These are phyloP conservation scores for Cadophora malorum DNA, from an alignment of 2,329 filamentous ascomycete genomes.

Conservation along the genomic window DNA sequence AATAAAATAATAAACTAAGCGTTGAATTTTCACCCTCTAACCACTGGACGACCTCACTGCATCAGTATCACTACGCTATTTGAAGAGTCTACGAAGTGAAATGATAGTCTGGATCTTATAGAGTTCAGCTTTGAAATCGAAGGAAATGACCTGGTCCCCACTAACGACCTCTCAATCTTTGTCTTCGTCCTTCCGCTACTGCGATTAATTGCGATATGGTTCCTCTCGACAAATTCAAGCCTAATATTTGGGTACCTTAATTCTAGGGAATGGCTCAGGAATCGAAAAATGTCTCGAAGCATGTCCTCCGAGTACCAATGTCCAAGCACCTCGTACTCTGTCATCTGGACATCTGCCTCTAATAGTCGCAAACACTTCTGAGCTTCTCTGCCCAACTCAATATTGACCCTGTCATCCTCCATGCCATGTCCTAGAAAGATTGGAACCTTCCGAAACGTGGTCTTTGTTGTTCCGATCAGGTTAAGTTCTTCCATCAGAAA, in stretches of 20 bases:
- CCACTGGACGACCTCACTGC: too few relatives aligned
- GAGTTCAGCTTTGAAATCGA: too few relatives aligned
- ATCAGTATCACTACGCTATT: too few relatives aligned
- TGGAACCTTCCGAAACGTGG: constrained; percentile 44
- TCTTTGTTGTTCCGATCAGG: constrained; percentile 19
- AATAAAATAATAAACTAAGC: too few relatives aligned
- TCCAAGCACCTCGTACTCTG: constrained; percentile 50
- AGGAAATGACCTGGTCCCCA: too few relatives aligned
- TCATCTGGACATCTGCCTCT: constrained; percentile 47
- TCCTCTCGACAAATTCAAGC: background rate
- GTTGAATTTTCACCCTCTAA: too few relatives aligned
- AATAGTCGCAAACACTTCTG: constrained; percentile 46
- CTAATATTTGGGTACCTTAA: background rate
- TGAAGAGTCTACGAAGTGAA: too few relatives aligned
- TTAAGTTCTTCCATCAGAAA: constrained; percentile 34
- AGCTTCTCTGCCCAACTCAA: constrained; percentile 47
- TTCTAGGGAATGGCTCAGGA: constrained; percentile 39
- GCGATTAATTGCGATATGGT: too few relatives aligned
- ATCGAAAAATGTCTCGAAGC: constrained; percentile 48
- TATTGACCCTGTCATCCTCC: constrained; percentile 52
- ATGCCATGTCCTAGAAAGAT: constrained; percentile 56
- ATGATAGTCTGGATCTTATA: too few relatives aligned
- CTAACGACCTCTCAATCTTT: too few relatives aligned
- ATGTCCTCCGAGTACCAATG: constrained; percentile 55
- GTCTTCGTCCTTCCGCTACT: too few relatives aligned